Evolutionary conservation across 192 early-diverging fungal species (phyloP).

Genomic region (Rhizophagus clarus): DNA sequence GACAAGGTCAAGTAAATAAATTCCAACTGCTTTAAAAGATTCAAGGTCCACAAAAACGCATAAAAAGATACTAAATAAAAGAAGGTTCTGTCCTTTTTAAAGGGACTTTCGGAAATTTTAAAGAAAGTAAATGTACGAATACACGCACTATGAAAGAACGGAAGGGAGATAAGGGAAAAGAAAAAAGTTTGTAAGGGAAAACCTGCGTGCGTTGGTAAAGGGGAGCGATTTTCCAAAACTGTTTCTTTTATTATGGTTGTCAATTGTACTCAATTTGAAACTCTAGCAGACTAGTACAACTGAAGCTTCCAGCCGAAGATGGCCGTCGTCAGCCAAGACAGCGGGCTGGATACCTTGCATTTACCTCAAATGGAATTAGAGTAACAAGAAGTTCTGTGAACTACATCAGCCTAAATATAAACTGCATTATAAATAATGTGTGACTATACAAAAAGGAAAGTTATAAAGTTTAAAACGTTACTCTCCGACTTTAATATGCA

Average conservation of each 20-base stretch:
- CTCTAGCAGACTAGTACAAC: constrained; percentile 1
- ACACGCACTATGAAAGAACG: constrained; percentile 18
- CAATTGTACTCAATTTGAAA: neutral
- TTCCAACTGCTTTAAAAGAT: constrained; percentile 4
- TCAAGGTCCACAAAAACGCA: constrained; percentile 20
- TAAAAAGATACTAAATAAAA: constrained; percentile 22
- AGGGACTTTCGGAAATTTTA: constrained; percentile 14
- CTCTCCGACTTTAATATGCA: neutral
- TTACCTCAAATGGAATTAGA: constrained; percentile 6
- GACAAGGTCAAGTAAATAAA: neutral
- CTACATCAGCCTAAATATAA: neutral
- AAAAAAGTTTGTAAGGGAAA: constrained; percentile 13
- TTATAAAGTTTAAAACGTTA: neutral
- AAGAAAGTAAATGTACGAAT: constrained; percentile 16
- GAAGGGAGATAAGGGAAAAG: constrained; percentile 8
- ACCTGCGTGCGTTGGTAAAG: constrained; percentile 24
- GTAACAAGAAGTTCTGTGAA: neutral
- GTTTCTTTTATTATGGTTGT: constrained; percentile 14
- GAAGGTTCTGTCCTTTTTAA: constrained; percentile 26
- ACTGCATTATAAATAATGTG: neutral
- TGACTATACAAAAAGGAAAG: neutral
- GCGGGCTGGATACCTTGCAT: constrained; percentile 6
- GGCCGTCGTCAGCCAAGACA: neutral
- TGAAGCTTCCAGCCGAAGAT: neutral
- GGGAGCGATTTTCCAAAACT: constrained; percentile 2